Evolutionary conservation across 495 filamentous ascomycete genomes (phyloP).

Genomic region (Penicillium atrosanguineum): DNA sequence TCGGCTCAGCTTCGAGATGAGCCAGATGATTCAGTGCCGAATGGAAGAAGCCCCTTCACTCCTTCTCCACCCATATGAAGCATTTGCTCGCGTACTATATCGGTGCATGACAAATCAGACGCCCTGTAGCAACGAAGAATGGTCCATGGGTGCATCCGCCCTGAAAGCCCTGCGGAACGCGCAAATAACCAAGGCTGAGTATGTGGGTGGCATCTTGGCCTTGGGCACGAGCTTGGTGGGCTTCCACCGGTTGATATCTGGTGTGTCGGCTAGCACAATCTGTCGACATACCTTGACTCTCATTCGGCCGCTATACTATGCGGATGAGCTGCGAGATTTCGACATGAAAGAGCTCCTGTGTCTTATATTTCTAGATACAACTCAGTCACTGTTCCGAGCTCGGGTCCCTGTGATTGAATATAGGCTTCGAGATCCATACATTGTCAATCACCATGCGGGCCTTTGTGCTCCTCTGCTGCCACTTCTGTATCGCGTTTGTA

Average conservation of each 20-base stretch:
- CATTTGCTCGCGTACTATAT: slow-evolving; percentile 6
- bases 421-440: slow-evolving; percentile 1
- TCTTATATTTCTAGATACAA: slow-evolving; percentile 8
- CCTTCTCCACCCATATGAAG: slow-evolving; percentile 6
- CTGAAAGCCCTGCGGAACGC: slow-evolving; percentile 2
- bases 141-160: slow-evolving; percentile 5
- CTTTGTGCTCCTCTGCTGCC: slow-evolving; percentile 9
- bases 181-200: slow-evolving; percentile 3
- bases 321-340: background rate
- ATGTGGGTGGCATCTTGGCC: slow-evolving; percentile 3
- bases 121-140: slow-evolving; percentile 5
- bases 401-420: slow-evolving; percentile 6
- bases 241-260: slow-evolving; percentile 10
- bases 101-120: slow-evolving; percentile 2
- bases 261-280: slow-evolving; percentile 7
- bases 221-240: slow-evolving; percentile 5
- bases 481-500: slow-evolving; percentile 9
- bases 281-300: slow-evolving; percentile 7
- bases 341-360: slow-evolving; percentile 6
- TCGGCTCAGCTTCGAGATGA: slow-evolving; percentile 1
- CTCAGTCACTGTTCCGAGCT: slow-evolving; percentile 6
- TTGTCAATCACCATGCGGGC: slow-evolving; percentile 9
- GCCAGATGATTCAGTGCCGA: slow-evolving; percentile 3
- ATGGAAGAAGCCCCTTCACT: slow-evolving; percentile 4
- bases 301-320: slow-evolving; percentile 6